phyloP scores from a whole-genome alignment of 2,329 filamentous ascomycete species.

The Fusarium dimerum region DNA sequence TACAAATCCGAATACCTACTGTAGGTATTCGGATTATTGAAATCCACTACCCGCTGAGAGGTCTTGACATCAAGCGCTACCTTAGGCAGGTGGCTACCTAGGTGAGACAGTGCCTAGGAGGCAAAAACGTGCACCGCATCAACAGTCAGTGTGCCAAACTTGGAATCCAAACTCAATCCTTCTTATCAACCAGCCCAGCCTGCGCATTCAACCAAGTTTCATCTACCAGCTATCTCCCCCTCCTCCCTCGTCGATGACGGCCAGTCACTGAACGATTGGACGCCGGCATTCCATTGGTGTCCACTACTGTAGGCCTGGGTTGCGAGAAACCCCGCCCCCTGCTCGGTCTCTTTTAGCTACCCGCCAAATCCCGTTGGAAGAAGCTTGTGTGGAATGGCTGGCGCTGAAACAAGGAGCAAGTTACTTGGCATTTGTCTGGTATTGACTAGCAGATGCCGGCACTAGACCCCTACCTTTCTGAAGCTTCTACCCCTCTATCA shows the following conservation, averaged over 20 bases:
- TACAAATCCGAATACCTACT: too few relatives aligned
- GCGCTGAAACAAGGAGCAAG: constrained; percentile 1
- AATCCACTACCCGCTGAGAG: too few relatives aligned
- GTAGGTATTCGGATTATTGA: too few relatives aligned
- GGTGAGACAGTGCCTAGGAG: too few relatives aligned
- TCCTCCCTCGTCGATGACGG: constrained; percentile 20
- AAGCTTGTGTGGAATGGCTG: not conserved
- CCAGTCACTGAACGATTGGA: constrained; percentile 6
- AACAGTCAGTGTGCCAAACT: too few relatives aligned
- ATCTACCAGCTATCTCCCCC: constrained; percentile 8
- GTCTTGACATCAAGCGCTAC: too few relatives aligned
- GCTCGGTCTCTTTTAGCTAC: constrained; percentile 7
- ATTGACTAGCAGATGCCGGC: constrained; percentile 10
- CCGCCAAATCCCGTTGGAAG: constrained; percentile 13
- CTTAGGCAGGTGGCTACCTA: too few relatives aligned
- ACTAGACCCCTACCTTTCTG: constrained; percentile 16
- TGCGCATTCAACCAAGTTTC: too few relatives aligned
- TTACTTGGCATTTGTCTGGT: constrained; percentile 18
- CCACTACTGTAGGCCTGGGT: not conserved
- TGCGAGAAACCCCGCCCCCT: not conserved
- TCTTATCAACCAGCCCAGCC: too few relatives aligned
- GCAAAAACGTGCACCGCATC: too few relatives aligned
- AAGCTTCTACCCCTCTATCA: not conserved
- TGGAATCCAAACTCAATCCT: too few relatives aligned
- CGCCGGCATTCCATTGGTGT: constrained; percentile 8